Conservation (phyloP, 2,329 filamentous ascomycete species). For the Verruconis gallopava region DNA sequence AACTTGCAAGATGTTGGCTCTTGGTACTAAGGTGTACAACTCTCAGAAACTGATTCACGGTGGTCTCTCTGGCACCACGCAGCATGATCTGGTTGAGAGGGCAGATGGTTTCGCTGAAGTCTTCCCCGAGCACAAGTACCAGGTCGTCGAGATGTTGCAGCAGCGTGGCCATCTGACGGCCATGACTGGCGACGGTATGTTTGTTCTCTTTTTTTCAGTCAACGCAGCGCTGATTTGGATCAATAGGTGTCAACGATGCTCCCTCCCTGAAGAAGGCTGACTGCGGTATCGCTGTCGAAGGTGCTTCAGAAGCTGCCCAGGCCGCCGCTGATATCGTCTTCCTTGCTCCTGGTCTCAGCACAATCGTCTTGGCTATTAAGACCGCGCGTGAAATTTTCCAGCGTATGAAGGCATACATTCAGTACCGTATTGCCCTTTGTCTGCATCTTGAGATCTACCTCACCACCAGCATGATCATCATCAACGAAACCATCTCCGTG, state of each 20-base stretch:
- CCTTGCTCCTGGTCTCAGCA: constrained; percentile 57
- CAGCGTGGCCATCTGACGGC: constrained; percentile 60
- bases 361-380: constrained; percentile 62
- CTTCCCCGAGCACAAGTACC: constrained; percentile 65
- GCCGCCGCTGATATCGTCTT: constrained; percentile 63
- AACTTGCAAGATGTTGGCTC: constrained; percentile 69
- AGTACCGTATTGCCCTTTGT: constrained; percentile 65
- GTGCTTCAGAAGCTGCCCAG: constrained; percentile 58
- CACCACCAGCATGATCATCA: constrained; percentile 64
- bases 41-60: constrained; percentile 65
- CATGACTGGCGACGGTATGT: constrained; percentile 57
- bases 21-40: constrained; percentile 72
- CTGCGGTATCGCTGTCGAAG: constrained; percentile 62
- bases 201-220: background rate
- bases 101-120: constrained; percentile 63
- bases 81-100: constrained; percentile 65
- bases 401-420: constrained; percentile 66
- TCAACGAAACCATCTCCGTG: constrained; percentile 61
- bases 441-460: constrained; percentile 65
- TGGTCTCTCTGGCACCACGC: constrained; percentile 58
- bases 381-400: constrained; percentile 63
- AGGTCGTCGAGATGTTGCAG: constrained; percentile 64
- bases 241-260: constrained; percentile 51
- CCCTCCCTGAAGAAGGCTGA: constrained; percentile 63
- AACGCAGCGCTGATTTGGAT: constrained; percentile 11